Base-by-base conservation (phyloP, 169 alveolate genomes). In the Neospora caninum region DNA sequence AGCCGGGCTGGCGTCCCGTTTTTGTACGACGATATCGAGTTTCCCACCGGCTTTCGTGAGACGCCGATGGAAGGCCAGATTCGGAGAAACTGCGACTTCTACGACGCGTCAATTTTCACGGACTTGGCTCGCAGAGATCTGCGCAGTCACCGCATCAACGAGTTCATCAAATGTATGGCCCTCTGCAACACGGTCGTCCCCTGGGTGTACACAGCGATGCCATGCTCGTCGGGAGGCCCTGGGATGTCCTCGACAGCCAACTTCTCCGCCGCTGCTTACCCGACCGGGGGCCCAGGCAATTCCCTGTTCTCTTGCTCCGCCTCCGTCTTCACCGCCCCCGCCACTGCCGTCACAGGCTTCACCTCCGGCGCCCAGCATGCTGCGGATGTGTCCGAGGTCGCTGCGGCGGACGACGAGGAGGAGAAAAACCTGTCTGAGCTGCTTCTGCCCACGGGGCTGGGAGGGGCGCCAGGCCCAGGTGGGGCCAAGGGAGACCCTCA, bases 111-210 rank as follows among this genome's bases (percentile, higher is more conserved):
- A 9, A 54, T 92, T 39, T 92, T 92, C 88, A 64, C 42, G 20
- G 95, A 92, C 54, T 38, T 92, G 78, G 84, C 87, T 25, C 31
- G 49, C 39, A 20, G 80, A 9, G 92, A 82, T 80, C 39, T 34
- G 88, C 69, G 92, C 36, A 69, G 89, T 29, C 93, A 92, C 73
- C 78, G 88, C 34, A 86, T 92, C 1, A n/a, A 83, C 31, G 93
- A 86, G 58, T 92, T 92, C 92, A 53, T 92, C 80, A 80, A 82
- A 18, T 83, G 93, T 88, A 86, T 92, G 92, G 95, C 95, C 31
- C 49, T 92, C 27, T 92, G 95, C 70, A 80, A 92, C 82, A 92
- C 95, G 0, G 95, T 87, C 43, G 93, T 92, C 73, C 95, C 95
- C 70, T 88, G 89, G 89, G 89, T 82, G 25, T 82, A 82, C 67